phyloP scores from a whole-genome alignment of 768 basidiomycete species.

The Dendrothele bispora region DNA sequence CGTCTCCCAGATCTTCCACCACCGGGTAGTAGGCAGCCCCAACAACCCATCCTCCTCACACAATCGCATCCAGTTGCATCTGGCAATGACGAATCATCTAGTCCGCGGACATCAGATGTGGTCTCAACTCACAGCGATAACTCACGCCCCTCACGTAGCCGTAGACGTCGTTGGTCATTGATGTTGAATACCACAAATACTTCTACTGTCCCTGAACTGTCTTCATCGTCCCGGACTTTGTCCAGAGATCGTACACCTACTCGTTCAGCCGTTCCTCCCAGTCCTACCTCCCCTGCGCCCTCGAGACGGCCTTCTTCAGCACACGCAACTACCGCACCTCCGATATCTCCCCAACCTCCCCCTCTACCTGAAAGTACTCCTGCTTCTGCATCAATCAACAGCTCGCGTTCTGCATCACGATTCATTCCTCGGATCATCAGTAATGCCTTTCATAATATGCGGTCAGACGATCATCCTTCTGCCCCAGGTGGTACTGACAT shows the following conservation, averaged over 20 bases:
- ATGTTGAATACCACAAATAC: constrained; percentile 27
- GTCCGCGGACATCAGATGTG: constrained; percentile 52
- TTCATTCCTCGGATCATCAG: constrained; percentile 73
- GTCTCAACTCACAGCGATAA: constrained; percentile 21
- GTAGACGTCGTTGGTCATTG: constrained; percentile 75
- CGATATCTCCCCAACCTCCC: constrained; percentile 25
- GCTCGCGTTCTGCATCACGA: constrained; percentile 58
- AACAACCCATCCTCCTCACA: constrained; percentile 67
- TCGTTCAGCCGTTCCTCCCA: constrained; percentile 43
- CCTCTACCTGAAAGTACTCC: constrained; percentile 24
- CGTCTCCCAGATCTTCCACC: constrained; percentile 76
- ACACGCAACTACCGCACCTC: constrained; percentile 14
- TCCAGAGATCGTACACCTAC: constrained; percentile 16
- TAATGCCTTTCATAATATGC: constrained; percentile 58
- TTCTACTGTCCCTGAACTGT: constrained; percentile 8
- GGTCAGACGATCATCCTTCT: constrained; percentile 55
- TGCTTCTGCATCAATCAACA: constrained; percentile 23
- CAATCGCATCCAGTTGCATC: constrained; percentile 36
- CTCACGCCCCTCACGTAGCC: constrained; percentile 33
- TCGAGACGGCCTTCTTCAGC: constrained; percentile 7
- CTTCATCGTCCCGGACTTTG: constrained; percentile 23
- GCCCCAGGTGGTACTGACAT: constrained; percentile 36
- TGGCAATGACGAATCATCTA: constrained; percentile 45
- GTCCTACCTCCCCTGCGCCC: constrained; percentile 23
- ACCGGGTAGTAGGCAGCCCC: constrained; percentile 59